Evolutionary conservation across 2,329 filamentous ascomycete genomes (phyloP).

Genomic region (Macroventuria anomochaeta): DNA sequence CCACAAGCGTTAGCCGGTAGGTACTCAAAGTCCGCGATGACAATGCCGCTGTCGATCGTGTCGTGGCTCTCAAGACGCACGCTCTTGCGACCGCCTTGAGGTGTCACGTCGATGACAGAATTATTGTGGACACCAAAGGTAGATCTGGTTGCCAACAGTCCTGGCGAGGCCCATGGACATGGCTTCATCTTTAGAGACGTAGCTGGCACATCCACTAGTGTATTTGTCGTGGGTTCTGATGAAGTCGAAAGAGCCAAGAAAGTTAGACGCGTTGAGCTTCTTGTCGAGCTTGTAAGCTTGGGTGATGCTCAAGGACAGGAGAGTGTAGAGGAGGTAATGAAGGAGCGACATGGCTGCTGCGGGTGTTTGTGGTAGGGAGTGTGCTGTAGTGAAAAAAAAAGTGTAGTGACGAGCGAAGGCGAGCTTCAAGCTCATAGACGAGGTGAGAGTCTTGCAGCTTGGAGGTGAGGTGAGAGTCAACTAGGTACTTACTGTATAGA

Average conservation of each 20-base stretch:
- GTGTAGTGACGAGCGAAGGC: not conserved
- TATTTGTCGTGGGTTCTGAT: conserved; percentile 18
- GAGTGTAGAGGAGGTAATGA: not conserved
- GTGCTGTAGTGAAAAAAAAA: not conserved
- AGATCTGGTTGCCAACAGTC: conserved; percentile 23
- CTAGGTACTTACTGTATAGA: not conserved
- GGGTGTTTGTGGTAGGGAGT: not conserved
- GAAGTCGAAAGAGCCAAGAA: conserved; percentile 28
- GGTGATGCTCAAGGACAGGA: not conserved
- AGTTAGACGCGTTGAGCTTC: conserved; percentile 29
- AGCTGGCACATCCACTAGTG: conserved; percentile 31
- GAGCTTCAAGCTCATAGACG: not conserved
- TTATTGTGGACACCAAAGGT: conserved; percentile 33
- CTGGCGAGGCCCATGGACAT: conserved; percentile 23
- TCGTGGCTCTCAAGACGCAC: conserved; percentile 31
- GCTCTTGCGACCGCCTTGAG: conserved; percentile 30
- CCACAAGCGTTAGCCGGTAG: conserved; percentile 38
- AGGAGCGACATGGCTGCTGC: conserved; percentile 2
- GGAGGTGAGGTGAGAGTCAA: not conserved
- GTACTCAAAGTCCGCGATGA: conserved; percentile 40
- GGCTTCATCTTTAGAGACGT: conserved; percentile 28
- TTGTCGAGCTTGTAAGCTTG: conserved; percentile 23
- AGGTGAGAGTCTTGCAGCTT: not conserved
- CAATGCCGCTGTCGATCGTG: conserved; percentile 31
- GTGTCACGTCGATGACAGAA: not conserved